Base-by-base conservation (phyloP, 768 basidiomycete species). In the Leccinellum albellum region DNA sequence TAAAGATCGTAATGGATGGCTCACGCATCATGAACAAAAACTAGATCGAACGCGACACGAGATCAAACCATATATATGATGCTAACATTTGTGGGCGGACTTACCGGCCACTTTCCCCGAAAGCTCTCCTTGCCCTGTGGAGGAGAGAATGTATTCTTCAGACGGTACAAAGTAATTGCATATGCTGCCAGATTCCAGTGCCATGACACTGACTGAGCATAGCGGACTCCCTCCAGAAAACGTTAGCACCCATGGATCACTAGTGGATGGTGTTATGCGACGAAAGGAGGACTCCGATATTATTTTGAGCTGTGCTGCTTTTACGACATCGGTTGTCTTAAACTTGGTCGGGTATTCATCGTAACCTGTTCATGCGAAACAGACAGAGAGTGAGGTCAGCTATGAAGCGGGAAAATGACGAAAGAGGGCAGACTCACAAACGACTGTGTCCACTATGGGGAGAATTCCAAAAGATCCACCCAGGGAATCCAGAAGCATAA, bases 141-240 rank as follows among this genome's bases (percentile, higher is more conserved):
- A 79, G 0, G 78, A 77, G 54, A 78, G 76, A 2, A 57, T 60
- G 56, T 78, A 28, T 35, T 55, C 70, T 55, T 76, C 76, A 1
- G 66, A 66, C 1, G 65, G 56, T 4, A 67, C 64, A 2, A 76
- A 75, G 29, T 76, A 72, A 58, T 79, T 79, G 17, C 75, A 79
- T 21, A 79, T 66, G 8, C 72, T 65, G 1, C 74, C 68, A 0
- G 78, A 76, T 50, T 72, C 69, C 31, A 74, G 52, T 7, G 73
- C 69, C 31, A 73, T 74, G 24, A 83, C 56, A 1, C 75, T 76
- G 17, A 82, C 57, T 14, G 60, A 74, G 65, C 81, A 81, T 0
- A 81, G 83, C 32, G 75, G 73, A 0, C 67, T 66, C 12, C 78
- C 79, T 7, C 78, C 80, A 12, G 65, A 74, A 47, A 82, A 72